Evolutionary conservation across 2,329 filamentous ascomycete genomes (phyloP).

Genomic region (Beauveria rudraprayagi): DNA sequence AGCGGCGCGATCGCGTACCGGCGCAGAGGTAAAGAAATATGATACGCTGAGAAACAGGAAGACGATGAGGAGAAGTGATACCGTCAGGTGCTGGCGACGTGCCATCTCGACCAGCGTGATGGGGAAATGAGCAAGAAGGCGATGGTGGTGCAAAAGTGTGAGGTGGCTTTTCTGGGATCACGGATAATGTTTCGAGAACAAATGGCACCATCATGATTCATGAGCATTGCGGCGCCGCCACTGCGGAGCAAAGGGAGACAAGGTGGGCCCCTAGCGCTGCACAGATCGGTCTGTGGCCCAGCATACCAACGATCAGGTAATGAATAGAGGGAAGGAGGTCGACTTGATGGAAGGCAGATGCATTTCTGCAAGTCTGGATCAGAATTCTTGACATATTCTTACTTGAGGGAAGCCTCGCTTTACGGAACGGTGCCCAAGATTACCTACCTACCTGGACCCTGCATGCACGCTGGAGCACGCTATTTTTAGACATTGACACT

Average conservation of each 20-base stretch:
- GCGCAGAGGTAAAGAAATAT: slow-evolving; percentile 38
- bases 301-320: neutral
- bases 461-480: neutral
- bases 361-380: neutral
- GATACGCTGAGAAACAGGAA: slow-evolving; percentile 49
- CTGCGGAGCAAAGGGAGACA: neutral
- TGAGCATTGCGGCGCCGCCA: neutral
- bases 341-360: neutral
- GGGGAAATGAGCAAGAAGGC: neutral
- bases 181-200: neutral
- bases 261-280: neutral
- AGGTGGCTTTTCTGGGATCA: neutral
- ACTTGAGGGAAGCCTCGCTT: neutral
- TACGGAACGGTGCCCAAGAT: neutral
- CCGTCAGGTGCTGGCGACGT: slow-evolving; percentile 43
- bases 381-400: neutral
- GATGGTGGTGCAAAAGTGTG: neutral
- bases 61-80: slow-evolving; percentile 46
- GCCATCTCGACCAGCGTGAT: slow-evolving; percentile 33
- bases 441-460: neutral
- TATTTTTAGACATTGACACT: neutral
- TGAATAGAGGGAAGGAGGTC: neutral
- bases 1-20: slow-evolving; percentile 8
- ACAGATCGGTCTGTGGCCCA: neutral
- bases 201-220: neutral